phyloP scores from a whole-genome alignment of 768 basidiomycete species.

The Mycena sanguinolenta region DNA sequence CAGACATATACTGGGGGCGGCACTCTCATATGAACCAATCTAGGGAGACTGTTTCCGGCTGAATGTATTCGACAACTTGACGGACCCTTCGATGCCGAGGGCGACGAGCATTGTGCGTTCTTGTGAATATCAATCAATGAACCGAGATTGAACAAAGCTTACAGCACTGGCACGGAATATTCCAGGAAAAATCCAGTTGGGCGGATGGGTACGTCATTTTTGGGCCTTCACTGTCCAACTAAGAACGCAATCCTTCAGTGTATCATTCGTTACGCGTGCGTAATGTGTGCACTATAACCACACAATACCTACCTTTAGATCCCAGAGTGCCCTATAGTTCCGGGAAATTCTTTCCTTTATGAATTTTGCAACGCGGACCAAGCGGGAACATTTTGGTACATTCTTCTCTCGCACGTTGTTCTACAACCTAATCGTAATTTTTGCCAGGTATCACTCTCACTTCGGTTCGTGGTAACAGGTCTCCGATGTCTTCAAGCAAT shows the following conservation, averaged over 20 bases:
- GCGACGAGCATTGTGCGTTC: too few relatives aligned
- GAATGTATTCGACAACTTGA: too few relatives aligned
- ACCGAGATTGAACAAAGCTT: not conserved
- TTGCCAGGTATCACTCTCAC: conserved; percentile 53
- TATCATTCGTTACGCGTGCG: conserved; percentile 17
- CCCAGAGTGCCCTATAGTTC: conserved; percentile 46
- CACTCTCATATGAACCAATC: too few relatives aligned
- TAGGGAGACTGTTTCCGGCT: too few relatives aligned
- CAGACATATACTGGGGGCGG: too few relatives aligned
- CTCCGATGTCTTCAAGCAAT: not conserved
- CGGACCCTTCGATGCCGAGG: too few relatives aligned
- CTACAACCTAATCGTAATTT: not conserved
- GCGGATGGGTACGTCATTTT: not conserved
- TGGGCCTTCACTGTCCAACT: not conserved
- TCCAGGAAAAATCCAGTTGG: not conserved
- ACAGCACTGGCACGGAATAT: conserved; percentile 16
- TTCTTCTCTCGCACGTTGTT: not conserved
- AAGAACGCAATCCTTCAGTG: not conserved
- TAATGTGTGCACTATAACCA: not conserved
- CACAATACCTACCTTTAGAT: not conserved
- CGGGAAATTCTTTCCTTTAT: conserved; percentile 46
- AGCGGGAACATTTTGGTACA: conserved; percentile 56
- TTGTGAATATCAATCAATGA: too few relatives aligned
- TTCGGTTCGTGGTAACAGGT: conserved; percentile 24
- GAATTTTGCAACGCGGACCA: conserved; percentile 41